Percentiles rank a stretch among this genome's conserved stretches.
These are phyloP conservation scores for Lentinula lateritia DNA, from an alignment of 768 basidiomycete genomes.

Conservation along the genomic window DNA sequence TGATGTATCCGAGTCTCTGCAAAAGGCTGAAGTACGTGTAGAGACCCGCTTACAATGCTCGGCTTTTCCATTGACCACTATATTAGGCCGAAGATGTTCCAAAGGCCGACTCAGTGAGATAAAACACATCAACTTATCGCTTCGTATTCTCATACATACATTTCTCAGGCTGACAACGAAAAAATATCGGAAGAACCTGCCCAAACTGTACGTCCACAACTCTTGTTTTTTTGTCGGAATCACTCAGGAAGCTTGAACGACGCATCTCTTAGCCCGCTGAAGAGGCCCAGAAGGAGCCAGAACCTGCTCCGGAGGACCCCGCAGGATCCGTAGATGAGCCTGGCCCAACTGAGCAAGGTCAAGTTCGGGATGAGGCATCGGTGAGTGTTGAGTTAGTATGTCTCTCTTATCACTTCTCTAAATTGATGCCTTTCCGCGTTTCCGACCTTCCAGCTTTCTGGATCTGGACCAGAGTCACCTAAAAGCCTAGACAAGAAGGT, in stretches of 20 bases:
- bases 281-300: not conserved
- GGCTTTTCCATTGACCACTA: not conserved
- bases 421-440: not conserved
- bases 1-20: constrained; percentile 5
- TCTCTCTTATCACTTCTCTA: not conserved
- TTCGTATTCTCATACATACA: not conserved
- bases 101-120: constrained; percentile 2
- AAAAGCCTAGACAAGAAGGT: not conserved
- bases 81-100: constrained; percentile 1
- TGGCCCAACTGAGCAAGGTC: constrained; percentile 6
- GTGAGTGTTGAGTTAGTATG: not conserved
- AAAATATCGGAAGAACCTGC: not conserved
- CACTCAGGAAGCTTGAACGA: too few species aligned
- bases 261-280: not conserved
- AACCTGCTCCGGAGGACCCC: constrained; percentile 1
- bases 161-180: not conserved
- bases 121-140: not conserved
- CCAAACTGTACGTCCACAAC: not conserved
- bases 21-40: constrained; percentile 7
- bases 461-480: constrained; percentile 1
- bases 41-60: not conserved
- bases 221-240: not conserved
- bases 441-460: not conserved
- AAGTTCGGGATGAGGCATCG: not conserved
- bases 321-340: not conserved